Evolutionary conservation across 768 basidiomycete species (phyloP).

Genomic region (Psilocybe subaeruginosa): DNA sequence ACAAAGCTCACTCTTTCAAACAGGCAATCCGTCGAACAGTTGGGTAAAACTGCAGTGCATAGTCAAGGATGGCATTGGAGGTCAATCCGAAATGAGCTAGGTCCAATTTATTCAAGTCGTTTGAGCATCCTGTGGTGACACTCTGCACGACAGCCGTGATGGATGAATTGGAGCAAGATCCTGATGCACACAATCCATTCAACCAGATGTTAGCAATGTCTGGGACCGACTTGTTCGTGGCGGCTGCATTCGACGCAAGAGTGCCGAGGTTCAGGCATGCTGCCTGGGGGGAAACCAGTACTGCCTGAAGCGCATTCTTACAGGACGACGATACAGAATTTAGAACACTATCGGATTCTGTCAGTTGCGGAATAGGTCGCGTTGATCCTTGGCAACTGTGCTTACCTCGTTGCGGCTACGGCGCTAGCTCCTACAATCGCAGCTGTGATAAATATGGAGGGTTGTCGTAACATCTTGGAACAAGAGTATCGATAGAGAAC

Average conservation of each 20-base stretch:
- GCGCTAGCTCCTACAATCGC: background rate
- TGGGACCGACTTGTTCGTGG: constrained; percentile 40
- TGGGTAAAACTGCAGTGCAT: constrained; percentile 49
- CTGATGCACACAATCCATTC: constrained; percentile 49
- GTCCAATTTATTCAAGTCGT: constrained; percentile 35
- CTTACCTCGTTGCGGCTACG: constrained; percentile 10
- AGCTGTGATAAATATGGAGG: constrained; percentile 1
- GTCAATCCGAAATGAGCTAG: constrained; percentile 20
- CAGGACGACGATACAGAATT: constrained; percentile 13
- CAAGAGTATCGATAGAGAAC: background rate
- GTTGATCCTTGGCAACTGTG: background rate
- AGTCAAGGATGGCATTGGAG: constrained; percentile 11
- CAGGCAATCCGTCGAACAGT: constrained; percentile 51
- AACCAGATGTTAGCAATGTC: constrained; percentile 60
- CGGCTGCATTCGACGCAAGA: constrained; percentile 26
- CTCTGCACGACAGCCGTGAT: constrained; percentile 54
- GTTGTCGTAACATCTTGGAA: constrained; percentile 1
- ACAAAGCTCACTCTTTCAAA: constrained; percentile 50
- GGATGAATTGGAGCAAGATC: constrained; percentile 58
- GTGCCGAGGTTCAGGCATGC: constrained; percentile 43
- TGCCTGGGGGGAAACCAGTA: constrained; percentile 22
- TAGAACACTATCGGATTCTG: constrained; percentile 2
- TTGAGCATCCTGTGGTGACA: constrained; percentile 45
- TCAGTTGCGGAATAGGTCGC: background rate
- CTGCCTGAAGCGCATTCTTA: constrained; percentile 7